A percentile compares a stretch with the other conserved stretches of the same genome.
phyloP scores from a whole-genome alignment of 805 yeast genomes.

The Metschnikowia kofuensis region DNA sequence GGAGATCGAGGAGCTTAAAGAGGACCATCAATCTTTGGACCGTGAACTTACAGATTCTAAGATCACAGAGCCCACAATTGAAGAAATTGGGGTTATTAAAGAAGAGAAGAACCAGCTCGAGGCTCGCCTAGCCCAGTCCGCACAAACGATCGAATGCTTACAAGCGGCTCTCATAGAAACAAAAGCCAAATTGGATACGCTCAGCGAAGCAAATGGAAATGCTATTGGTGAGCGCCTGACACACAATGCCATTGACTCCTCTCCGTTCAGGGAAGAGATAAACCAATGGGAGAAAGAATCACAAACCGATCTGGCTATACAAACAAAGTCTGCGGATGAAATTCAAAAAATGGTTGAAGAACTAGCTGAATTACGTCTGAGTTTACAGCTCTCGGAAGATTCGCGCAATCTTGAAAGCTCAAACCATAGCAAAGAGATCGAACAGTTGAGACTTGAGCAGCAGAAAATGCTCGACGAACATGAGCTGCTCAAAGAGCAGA shows the following conservation, averaged over 20 bases:
- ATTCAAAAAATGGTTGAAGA: too few species aligned
- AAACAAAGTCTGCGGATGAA: too few species aligned
- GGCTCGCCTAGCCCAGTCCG: conserved; percentile 1
- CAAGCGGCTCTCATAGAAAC: not conserved
- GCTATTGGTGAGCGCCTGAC: too few species aligned
- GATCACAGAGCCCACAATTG: not conserved
- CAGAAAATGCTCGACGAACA: not conserved
- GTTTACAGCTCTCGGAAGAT: too few species aligned
- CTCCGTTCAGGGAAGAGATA: too few species aligned
- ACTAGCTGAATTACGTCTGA: too few species aligned
- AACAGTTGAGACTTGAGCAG: conserved; percentile 1
- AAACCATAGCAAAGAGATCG: not conserved
- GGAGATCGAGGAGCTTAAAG: conserved; percentile 7
- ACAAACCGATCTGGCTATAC: too few species aligned
- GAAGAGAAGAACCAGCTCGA: conserved; percentile 4
- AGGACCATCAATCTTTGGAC: not conserved
- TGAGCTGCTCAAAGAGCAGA: not conserved
- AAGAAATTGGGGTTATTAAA: not conserved
- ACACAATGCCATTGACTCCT: too few species aligned
- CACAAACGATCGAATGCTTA: conserved; percentile 3
- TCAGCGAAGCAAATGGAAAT: too few species aligned
- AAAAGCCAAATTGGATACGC: not conserved
- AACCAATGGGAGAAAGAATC: too few species aligned
- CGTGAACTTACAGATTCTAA: not conserved
- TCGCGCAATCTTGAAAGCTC: too few species aligned